Evolutionary conservation across 768 basidiomycete species (phyloP).

Genomic region (Russula lepida): DNA sequence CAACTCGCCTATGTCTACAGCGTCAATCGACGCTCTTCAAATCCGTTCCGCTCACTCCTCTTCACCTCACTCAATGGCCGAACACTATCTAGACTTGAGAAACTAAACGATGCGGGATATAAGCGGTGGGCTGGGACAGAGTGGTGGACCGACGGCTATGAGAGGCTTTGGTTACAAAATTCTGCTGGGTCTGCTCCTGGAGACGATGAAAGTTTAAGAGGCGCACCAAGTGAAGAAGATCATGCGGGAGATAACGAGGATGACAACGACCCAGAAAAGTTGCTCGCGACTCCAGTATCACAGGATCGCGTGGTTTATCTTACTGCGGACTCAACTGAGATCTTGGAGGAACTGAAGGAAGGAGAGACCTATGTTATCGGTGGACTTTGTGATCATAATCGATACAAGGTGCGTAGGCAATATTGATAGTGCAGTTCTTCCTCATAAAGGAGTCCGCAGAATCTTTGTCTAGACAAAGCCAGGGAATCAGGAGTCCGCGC

Average conservation of each 20-base stretch:
- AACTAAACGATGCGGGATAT: conserved; percentile 56
- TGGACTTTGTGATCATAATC: conserved; percentile 92
- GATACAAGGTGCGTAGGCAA: conserved; percentile 63
- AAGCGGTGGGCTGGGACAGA: conserved; percentile 74
- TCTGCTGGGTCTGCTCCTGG: background rate
- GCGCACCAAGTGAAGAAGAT: background rate
- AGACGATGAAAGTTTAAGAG: conserved; percentile 3
- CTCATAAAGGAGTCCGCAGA: conserved; percentile 37
- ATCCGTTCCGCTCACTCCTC: conserved; percentile 62
- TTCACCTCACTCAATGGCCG: conserved; percentile 76
- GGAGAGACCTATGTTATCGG: conserved; percentile 92
- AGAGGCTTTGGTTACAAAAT: conserved; percentile 48
- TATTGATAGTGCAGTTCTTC: background rate
- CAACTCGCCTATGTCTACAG: conserved; percentile 92
- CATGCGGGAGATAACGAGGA: background rate
- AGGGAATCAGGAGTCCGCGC: conserved; percentile 63
- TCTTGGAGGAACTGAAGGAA: conserved; percentile 72
- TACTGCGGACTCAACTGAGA: conserved; percentile 87
- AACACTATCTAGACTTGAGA: conserved; percentile 56
- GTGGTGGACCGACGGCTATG: conserved; percentile 77
- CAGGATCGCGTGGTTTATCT: conserved; percentile 70
- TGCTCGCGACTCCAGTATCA: conserved; percentile 7
- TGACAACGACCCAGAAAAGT: background rate
- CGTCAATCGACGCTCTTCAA: conserved; percentile 63
- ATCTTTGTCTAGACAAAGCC: conserved; percentile 85